These are phyloP conservation scores for Penicillium polonicum DNA, from an alignment of 2,329 filamentous ascomycete species.

Conservation along the genomic window DNA sequence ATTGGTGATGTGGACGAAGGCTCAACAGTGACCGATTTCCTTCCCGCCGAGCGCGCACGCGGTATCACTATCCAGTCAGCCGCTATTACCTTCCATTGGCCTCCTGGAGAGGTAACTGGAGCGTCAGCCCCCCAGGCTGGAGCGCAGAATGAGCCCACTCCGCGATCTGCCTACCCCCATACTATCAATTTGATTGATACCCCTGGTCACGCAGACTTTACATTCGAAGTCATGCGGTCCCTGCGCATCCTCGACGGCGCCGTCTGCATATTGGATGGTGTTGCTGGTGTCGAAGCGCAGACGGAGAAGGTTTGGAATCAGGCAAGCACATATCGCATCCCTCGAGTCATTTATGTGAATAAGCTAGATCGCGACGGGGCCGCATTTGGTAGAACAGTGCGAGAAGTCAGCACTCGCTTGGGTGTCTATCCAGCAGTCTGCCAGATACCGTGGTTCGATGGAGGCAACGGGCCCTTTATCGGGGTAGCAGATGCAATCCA, in stretches of 20 bases:
- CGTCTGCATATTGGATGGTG: conserved; percentile 88
- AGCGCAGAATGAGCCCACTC: conserved; percentile 40
- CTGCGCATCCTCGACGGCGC: conserved; percentile 84
- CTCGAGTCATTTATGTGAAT: conserved; percentile 77
- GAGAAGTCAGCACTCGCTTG: conserved; percentile 77
- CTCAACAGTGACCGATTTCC: conserved; percentile 94
- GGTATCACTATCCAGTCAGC: conserved; percentile 98
- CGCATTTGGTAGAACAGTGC: conserved; percentile 77
- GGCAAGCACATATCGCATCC: conserved; percentile 80
- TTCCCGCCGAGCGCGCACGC: conserved; percentile 84
- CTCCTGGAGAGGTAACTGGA: conserved; percentile 48
- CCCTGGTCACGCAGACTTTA: conserved; percentile 94
- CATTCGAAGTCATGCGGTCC: conserved; percentile 91
- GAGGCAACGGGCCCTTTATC: conserved; percentile 68
- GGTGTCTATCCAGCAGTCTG: conserved; percentile 86
- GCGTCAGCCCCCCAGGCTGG: conserved; percentile 27
- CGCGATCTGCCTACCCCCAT: conserved; percentile 57
- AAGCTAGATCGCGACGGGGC: conserved; percentile 83
- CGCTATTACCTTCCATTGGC: conserved; percentile 94
- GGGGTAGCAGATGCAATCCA: conserved; percentile 84
- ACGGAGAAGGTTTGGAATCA: conserved; percentile 96
- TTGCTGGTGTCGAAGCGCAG: conserved; percentile 92
- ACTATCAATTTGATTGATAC: conserved; percentile 93
- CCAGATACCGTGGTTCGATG: conserved; percentile 91
- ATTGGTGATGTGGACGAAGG: conserved; percentile 96